phyloP scores from a whole-genome alignment of 768 basidiomycete genomes.

The Tricholoma flavovirens region DNA sequence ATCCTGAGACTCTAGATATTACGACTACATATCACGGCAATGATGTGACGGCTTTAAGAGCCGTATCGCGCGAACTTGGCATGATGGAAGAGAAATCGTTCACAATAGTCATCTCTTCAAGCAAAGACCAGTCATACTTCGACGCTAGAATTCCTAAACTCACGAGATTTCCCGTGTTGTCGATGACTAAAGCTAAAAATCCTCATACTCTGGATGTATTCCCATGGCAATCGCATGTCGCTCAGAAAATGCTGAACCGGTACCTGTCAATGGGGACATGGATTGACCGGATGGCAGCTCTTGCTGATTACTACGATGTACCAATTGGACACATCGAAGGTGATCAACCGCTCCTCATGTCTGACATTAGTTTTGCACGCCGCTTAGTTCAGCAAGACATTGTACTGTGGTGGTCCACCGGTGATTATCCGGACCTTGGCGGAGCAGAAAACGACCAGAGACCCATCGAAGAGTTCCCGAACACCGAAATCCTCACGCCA shows the following conservation, averaged over 20 bases:
- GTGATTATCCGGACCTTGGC: slow-evolving; percentile 85
- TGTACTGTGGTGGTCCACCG: slow-evolving; percentile 94
- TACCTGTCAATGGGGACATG: slow-evolving; percentile 75
- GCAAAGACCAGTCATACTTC: slow-evolving; percentile 79
- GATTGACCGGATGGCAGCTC: slow-evolving; percentile 71
- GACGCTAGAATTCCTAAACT: slow-evolving; percentile 67
- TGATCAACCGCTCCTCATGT: slow-evolving; percentile 81
- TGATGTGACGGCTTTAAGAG: slow-evolving; percentile 75
- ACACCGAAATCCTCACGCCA: slow-evolving; percentile 77
- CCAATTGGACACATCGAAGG: slow-evolving; percentile 90
- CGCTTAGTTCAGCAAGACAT: slow-evolving; percentile 83
- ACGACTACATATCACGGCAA: slow-evolving; percentile 70
- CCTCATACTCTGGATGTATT: slow-evolving; percentile 77
- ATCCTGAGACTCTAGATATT: slow-evolving; percentile 59
- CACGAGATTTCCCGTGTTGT: slow-evolving; percentile 79
- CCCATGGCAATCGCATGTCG: slow-evolving; percentile 83
- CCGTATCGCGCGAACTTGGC: slow-evolving; percentile 82
- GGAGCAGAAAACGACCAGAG: slow-evolving; percentile 86
- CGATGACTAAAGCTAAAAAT: slow-evolving; percentile 74
- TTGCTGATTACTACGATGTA: slow-evolving; percentile 88
- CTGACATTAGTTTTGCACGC: slow-evolving; percentile 89
- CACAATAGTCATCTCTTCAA: slow-evolving; percentile 79
- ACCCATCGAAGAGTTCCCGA: slow-evolving; percentile 69
- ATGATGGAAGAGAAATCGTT: slow-evolving; percentile 68
- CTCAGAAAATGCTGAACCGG: slow-evolving; percentile 76